Evolutionary conservation across 768 basidiomycete genomes (phyloP).

Genomic region (Hydnomerulius pinastri): DNA sequence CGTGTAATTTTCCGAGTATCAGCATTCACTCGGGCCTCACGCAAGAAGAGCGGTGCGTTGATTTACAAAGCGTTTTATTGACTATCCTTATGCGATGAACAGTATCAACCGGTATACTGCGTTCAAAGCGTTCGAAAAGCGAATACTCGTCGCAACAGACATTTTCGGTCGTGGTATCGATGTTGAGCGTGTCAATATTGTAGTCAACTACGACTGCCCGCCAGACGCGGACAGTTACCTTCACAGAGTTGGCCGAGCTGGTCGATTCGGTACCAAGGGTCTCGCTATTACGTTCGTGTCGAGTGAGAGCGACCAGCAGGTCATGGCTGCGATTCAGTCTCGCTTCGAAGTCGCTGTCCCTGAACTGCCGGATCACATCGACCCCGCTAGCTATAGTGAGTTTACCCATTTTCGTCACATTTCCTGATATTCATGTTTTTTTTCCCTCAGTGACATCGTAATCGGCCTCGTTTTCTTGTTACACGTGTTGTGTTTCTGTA

Average conservation of each 20-base stretch:
- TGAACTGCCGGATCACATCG: slow-evolving; percentile 91
- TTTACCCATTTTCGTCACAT: slow-evolving; percentile 21
- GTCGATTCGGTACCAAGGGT: slow-evolving; percentile 99
- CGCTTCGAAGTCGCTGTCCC: slow-evolving; percentile 97
- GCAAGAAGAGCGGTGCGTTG: slow-evolving; percentile 91
- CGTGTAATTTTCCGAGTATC: slow-evolving; percentile 98
- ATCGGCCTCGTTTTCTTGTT: slow-evolving; percentile 24
- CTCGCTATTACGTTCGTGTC: slow-evolving; percentile 97
- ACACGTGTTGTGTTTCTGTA: slow-evolving; percentile 4
- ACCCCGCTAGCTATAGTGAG: slow-evolving; percentile 94
- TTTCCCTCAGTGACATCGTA: slow-evolving; percentile 44
- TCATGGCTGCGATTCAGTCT: slow-evolving; percentile 93
- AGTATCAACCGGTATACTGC: slow-evolving; percentile 95
- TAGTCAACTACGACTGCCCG: slow-evolving; percentile 98
- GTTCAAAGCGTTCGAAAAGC: slow-evolving; percentile 99
- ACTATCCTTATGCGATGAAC: slow-evolving; percentile 7
- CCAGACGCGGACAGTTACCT: slow-evolving; percentile 98
- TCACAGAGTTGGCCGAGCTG: slow-evolving; percentile 98
- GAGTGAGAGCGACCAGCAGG: slow-evolving; percentile 88
- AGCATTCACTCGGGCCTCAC: slow-evolving; percentile 93
- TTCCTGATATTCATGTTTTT: neutral
- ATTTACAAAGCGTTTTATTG: neutral
- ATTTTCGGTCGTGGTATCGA: slow-evolving; percentile 99
- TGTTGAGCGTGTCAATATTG: slow-evolving; percentile 99
- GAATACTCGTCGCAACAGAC: slow-evolving; percentile 97